Base-by-base conservation (phyloP, 345 rosid genomes). In the Hypericum perforatum region DNA sequence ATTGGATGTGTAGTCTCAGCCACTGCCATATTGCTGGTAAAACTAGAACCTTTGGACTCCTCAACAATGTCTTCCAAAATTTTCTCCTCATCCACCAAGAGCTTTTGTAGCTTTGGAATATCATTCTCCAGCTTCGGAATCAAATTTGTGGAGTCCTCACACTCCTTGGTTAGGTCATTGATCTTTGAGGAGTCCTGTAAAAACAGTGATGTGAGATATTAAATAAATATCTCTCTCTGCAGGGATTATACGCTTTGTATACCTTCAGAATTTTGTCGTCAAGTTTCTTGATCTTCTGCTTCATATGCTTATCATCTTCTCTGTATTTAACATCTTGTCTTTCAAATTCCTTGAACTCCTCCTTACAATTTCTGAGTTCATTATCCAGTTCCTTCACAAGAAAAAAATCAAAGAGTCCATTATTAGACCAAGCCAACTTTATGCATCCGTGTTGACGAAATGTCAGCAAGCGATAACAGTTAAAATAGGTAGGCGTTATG, bases 221-320 rank as follows among this genome's bases (percentile, higher is more conserved):
- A 51, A 61, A 43, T 58, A 43, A 41, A 11, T 15, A 36, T 32
- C 52, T 37, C 38, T 41, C 10, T 38, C 43, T 55, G 63, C 54
- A 60, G 38, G 53, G 67, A 52, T 22, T 45, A 62, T 53, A 48
- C 16, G 40, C 56, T 14, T 54, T 9, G 44, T 55, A 46, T 69
- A 92, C 97, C 89, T 88, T 92, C 52, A 74, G 78, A 67, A 82
- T 63, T 71, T 85, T 92, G 52, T 82, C 98, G 60, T 92, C 94
- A 14, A 88, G 81, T 69, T 88, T 92, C 78, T 85, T 92, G 45
- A 92, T 74, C 80, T 88, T 92, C 70, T 88, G 98, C 72, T 92
- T 92, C 81, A 65, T 66, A 74, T 92, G 97, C 82, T 82, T 88
- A 65, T 83, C 56, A 70, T 88, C 94, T 70, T 92, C 98, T 56